A percentile compares a stretch with the other conserved stretches of the same genome.
Conservation (phyloP, 305 asterid species). For the Fraxinus ornus region DNA sequence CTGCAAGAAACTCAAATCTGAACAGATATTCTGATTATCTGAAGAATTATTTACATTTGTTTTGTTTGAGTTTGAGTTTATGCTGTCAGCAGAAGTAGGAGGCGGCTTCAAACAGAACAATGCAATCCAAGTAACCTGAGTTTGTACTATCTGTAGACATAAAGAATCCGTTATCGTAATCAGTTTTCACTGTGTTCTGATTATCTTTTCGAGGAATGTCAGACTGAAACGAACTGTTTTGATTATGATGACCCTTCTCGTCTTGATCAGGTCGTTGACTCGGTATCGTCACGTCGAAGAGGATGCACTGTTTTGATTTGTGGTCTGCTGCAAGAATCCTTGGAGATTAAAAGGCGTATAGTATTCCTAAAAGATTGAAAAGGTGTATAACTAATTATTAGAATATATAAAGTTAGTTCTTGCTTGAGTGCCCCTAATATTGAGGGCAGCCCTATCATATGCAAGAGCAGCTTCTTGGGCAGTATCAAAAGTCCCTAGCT, state of each 20-base stretch:
- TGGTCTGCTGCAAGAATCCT: constrained; percentile 19
- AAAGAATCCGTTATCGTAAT: constrained; percentile 30
- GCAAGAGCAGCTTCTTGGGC: constrained; percentile 98
- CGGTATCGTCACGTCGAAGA: neutral
- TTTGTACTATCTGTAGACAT: constrained; percentile 30
- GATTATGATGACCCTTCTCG: neutral
- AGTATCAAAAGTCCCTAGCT: constrained; percentile 95
- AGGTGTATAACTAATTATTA: constrained; percentile 25
- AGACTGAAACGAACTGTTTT: neutral
- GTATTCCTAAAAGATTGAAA: constrained; percentile 35
- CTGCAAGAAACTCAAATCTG: constrained; percentile 19
- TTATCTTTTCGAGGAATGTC: neutral
- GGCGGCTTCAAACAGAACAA: constrained; percentile 77
- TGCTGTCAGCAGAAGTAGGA: neutral
- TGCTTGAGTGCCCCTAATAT: constrained; percentile 82
- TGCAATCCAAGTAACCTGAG: constrained; percentile 80
- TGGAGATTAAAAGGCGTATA: constrained; percentile 61
- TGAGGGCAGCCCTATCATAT: constrained; percentile 88
- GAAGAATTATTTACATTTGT: neutral
- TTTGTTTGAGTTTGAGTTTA: constrained; percentile 1
- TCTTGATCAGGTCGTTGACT: too few species aligned
- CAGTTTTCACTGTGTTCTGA: neutral
- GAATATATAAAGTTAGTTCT: constrained; percentile 79
- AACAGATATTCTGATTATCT: neutral
- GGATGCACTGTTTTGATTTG: constrained; percentile 6